Evolutionary conservation across 1,139 yeast genomes (phyloP).

Genomic region (Kazachstania sp.): DNA sequence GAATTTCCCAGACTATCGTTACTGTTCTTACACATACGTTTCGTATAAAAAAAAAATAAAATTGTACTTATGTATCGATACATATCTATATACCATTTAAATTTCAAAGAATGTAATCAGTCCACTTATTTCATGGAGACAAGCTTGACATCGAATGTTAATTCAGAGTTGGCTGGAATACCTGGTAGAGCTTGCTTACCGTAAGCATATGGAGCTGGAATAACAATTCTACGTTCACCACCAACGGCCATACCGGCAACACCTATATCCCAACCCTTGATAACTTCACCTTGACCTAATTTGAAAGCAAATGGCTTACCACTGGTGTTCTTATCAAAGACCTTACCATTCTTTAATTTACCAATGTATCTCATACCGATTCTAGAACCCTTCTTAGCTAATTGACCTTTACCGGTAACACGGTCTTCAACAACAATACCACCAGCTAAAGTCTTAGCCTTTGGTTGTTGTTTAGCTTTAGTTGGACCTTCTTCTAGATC

Average conservation of each 20-base stretch:
- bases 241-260: slow-evolving; percentile 98
- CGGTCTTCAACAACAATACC: slow-evolving; percentile 93
- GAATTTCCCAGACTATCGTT: no score
- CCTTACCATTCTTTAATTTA: slow-evolving; percentile 90
- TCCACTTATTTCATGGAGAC: slow-evolving; percentile 66
- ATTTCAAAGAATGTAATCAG: not conserved
- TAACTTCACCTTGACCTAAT: slow-evolving; percentile 96
- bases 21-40: no score
- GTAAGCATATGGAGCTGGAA: slow-evolving; percentile 94
- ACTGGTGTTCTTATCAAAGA: slow-evolving; percentile 91
- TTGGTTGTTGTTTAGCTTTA: slow-evolving; percentile 39
- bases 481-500: slow-evolving; percentile 92
- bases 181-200: slow-evolving; percentile 94
- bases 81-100: no score
- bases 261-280: slow-evolving; percentile 98
- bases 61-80: no score
- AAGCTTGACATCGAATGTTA: slow-evolving; percentile 91
- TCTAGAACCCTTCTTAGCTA: slow-evolving; percentile 80
- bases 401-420: slow-evolving; percentile 76
- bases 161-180: slow-evolving; percentile 92
- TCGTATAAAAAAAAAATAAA: no score
- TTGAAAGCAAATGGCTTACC: slow-evolving; percentile 92
- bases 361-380: slow-evolving; percentile 98
- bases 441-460: slow-evolving; percentile 77
- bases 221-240: slow-evolving; percentile 96